Base-by-base conservation (phyloP, 345 rosid genomes). In the Eucalyptus tenuipes region DNA sequence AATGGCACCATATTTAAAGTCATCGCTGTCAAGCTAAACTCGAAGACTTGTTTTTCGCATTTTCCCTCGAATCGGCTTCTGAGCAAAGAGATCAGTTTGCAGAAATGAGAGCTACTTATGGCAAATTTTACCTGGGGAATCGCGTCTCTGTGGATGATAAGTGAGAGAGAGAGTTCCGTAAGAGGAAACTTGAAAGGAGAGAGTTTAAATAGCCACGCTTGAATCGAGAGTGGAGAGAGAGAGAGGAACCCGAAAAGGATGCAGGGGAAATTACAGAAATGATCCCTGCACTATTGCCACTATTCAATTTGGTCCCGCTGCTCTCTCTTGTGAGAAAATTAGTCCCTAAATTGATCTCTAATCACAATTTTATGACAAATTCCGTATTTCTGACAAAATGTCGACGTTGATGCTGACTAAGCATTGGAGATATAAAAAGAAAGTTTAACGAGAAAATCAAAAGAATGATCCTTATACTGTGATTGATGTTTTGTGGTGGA, bases 401-500 rank as follows among this genome's bases (percentile, higher is more conserved):
- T n/a, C 2, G 18, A 64, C 3, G 5, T 64, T 6, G 17, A 64
- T 64, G 37, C 71, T 64, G 0, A 14, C 37, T 64, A 64, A 29
- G 71, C 71, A 14, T n/a, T 13, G 18, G 5, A n/a, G 71, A 64
- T 29, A 1, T 64, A 64, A 64, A n/a, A 64, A 7, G 33, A 64
- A 64, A 64, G 8, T 64, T 29, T 29, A 13, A 9, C 0, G 10
- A 68, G 42, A 68, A 0, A 68, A 68, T 33, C 42, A 33, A 2
- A 3, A 66, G 40, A 31, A 1, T n/a, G 71, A 64, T 31, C 1
- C 0, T 61, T 3, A 13, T 3, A 27, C 16, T 29, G 7, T 27
- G 3, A 27, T 61, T 29, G 31, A 27, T 61, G 68, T 61, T 2
- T 61, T 61, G 68, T 6, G 68, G 31, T 27, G 0, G 31, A 61